These are phyloP conservation scores for Pleurozium schreberi DNA, from an alignment of 225 moss, liverwort and hornwort genomes.

Conservation along the genomic window DNA sequence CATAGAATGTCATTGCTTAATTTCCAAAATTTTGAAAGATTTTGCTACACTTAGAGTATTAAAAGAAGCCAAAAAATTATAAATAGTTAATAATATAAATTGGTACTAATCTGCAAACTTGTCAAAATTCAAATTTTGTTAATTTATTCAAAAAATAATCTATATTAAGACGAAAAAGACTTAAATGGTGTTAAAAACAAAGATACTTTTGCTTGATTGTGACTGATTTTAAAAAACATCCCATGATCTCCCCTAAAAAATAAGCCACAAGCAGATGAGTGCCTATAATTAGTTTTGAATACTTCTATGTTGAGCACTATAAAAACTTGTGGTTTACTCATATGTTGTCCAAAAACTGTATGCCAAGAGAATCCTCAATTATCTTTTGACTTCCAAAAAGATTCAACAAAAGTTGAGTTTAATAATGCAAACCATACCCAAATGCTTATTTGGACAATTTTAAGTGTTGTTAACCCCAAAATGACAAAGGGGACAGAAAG, in stretches of 20 bases:
- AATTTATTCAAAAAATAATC: too few relatives aligned
- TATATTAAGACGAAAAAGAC: neutral
- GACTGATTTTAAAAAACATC: neutral
- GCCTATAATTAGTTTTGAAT: too few relatives aligned
- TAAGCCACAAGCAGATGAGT: neutral
- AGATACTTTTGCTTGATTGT: neutral
- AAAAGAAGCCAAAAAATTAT: neutral
- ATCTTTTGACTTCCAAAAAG: neutral
- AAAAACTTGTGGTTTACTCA: neutral
- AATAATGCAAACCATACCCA: neutral
- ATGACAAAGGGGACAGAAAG: too few relatives aligned
- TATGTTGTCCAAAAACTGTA: too few relatives aligned
- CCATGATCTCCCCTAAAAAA: neutral
- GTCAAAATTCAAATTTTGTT: neutral
- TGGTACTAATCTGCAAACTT: too few relatives aligned
- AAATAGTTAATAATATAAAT: neutral
- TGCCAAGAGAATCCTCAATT: too few relatives aligned
- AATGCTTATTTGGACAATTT: neutral
- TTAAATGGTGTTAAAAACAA: neutral
- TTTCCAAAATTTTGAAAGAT: neutral
- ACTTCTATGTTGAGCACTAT: rapidly evolving
- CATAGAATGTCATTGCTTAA: neutral
- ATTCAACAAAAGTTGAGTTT: neutral
- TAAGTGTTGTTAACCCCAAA: neutral
- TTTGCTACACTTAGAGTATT: too few relatives aligned